These are phyloP conservation scores for Stellera chamaejasme DNA, from an alignment of 345 rosid genomes.

Conservation along the genomic window DNA sequence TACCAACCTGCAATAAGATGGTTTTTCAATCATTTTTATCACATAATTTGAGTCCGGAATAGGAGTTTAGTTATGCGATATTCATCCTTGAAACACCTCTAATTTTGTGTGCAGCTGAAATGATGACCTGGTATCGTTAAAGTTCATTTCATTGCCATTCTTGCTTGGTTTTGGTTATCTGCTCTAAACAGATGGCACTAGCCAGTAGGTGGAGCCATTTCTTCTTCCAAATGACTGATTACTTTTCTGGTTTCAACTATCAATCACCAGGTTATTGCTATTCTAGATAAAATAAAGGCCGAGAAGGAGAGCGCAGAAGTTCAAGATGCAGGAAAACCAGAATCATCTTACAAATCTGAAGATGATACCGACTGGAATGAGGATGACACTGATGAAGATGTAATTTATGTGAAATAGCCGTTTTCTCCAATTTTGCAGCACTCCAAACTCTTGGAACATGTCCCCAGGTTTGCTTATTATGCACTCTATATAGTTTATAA, in stretches of 20 bases:
- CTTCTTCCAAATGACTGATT: constrained; percentile 26
- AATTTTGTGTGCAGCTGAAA: background rate
- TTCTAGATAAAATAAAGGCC: constrained; percentile 66
- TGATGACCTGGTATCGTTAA: too few species aligned
- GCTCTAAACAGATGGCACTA: constrained; percentile 64
- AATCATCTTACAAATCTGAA: constrained; percentile 27
- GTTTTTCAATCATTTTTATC: too few species aligned
- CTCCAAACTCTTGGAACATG: too few species aligned
- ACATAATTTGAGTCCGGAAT: too few species aligned
- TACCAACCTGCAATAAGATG: too few species aligned
- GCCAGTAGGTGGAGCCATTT: constrained; percentile 24
- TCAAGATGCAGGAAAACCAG: constrained; percentile 19
- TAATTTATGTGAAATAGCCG: constrained; percentile 63
- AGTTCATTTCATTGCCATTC: background rate
- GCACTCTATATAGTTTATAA: too few species aligned
- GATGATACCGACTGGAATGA: constrained; percentile 51
- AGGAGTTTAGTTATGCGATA: too few species aligned
- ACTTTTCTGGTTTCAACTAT: constrained; percentile 4
- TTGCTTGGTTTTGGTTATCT: constrained; percentile 6
- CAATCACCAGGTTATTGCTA: constrained; percentile 18
- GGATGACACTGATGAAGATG: constrained; percentile 66
- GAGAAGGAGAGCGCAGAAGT: constrained; percentile 32
- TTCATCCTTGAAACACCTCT: too few species aligned
- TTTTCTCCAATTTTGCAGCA: background rate
- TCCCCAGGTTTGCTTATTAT: too few species aligned